Base-by-base conservation (phyloP, 2,329 filamentous ascomycete genomes). In the Fonsecaea pedrosoi region DNA sequence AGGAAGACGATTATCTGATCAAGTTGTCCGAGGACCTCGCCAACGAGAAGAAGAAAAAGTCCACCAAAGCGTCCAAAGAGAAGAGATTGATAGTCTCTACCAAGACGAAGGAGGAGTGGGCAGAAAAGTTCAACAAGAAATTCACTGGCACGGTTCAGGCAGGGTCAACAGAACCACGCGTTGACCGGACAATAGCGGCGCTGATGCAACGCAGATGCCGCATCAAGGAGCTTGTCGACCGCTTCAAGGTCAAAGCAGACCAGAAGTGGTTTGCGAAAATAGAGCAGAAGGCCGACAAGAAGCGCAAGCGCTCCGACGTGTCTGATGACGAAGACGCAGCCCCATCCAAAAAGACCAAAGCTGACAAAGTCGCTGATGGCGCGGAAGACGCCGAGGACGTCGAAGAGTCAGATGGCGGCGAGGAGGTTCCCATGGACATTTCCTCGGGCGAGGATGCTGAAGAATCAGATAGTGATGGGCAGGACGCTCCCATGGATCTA, bases 1-100 rank as follows among this genome's bases (percentile, higher is more conserved):
- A 69, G 80, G 70, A 69, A 55, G 42, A 54, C 15, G 57, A 69
- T 1, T 68, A 64, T 32, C 38, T 72, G 13, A 65, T 66, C 50
- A 37, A 62, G 1, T 53, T 67, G 64, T 35, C 21, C 10, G 32
- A 64, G 45, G 40, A 66, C 13, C 37, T 61, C 21, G 13, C 59
- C 6, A 35, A 69, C 9, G 42, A 64, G 35, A 64, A 56, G n/a
- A 6, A 18, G 4, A 15, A 54, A 3, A 25, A 25, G 25, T 25
- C 1, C 21, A 32, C 62, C 53, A 10, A 21, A 35, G 40, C 45
- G 4, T 18, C 13, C 62, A n/a, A 58, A 64, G 18, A 55, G 54
- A 45, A 65, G 1, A 50, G 25, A 34, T 21, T 70, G 15, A 34
- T 13, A 2, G 58, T 72, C 21, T 15, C 35, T 7, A 45, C 8